phyloP scores from a whole-genome alignment of 2,329 filamentous ascomycete genomes.

The Xylariaceae sp. region DNA sequence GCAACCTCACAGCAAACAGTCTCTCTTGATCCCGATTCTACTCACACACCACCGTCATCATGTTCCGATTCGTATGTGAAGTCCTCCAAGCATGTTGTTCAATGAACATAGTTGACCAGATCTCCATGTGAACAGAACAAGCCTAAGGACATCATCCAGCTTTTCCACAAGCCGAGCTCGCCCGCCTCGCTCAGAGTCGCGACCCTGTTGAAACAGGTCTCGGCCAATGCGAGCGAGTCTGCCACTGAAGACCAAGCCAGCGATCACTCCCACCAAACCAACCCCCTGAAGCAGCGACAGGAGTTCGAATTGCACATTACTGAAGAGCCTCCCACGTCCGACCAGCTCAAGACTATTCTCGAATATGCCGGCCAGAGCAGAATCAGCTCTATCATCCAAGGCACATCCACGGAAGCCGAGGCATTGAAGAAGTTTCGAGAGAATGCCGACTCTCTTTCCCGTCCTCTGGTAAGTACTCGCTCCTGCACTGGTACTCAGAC shows the following conservation, averaged over 20 bases:
- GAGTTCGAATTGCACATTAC: slow-evolving; percentile 87
- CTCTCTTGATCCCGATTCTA: too few relatives aligned
- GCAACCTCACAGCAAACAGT: too few relatives aligned
- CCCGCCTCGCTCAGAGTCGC: slow-evolving; percentile 70
- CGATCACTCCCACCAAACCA: slow-evolving; percentile 57
- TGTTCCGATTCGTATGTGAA: slow-evolving; percentile 18
- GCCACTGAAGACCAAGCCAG: slow-evolving; percentile 73
- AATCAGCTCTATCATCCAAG: slow-evolving; percentile 62
- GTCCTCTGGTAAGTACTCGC: slow-evolving; percentile 63
- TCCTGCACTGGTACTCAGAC: background rate
- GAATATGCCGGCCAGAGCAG: slow-evolving; percentile 69
- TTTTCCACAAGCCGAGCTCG: slow-evolving; percentile 83
- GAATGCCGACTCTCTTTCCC: slow-evolving; percentile 62
- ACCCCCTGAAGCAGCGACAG: slow-evolving; percentile 42
- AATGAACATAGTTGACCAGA: slow-evolving; percentile 3
- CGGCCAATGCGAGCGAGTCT: slow-evolving; percentile 61
- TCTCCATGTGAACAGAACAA: slow-evolving; percentile 53
- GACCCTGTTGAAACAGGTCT: slow-evolving; percentile 75
- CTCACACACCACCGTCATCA: slow-evolving; percentile 1
- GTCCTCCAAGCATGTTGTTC: background rate
- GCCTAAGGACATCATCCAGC: slow-evolving; percentile 84
- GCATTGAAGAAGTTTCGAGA: slow-evolving; percentile 75
- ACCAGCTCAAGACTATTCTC: slow-evolving; percentile 79
- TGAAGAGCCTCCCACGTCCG: slow-evolving; percentile 71
- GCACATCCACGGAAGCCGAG: slow-evolving; percentile 69